phyloP scores from a whole-genome alignment of 768 basidiomycete genomes.

The Tricholoma flavovirens region DNA sequence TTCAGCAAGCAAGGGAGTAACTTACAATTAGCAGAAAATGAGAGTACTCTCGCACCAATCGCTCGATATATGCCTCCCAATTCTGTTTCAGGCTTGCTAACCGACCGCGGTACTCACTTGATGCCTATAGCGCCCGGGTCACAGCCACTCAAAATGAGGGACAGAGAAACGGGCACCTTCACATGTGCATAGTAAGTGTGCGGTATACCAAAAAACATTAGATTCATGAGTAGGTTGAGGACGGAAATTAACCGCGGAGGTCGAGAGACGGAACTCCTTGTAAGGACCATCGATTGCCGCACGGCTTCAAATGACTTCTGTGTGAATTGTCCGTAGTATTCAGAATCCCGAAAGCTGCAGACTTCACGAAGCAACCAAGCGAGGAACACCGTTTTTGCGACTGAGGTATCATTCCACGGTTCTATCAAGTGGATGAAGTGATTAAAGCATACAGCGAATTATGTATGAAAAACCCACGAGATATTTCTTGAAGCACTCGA shows the following conservation, averaged over 20 bases:
- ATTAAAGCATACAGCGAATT: neutral
- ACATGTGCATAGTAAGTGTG: constrained; percentile 46
- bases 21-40: constrained; percentile 52
- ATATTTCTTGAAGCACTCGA: constrained; percentile 31
- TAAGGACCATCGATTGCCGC: constrained; percentile 14
- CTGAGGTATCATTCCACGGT: constrained; percentile 27
- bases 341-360: constrained; percentile 43
- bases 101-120: constrained; percentile 45
- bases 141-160: neutral
- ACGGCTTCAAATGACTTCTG: constrained; percentile 23
- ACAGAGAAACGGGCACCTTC: constrained; percentile 20
- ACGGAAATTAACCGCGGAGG: constrained; percentile 22
- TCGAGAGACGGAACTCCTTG: constrained; percentile 7
- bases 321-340: constrained; percentile 39
- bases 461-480: constrained; percentile 18
- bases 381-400: constrained; percentile 40
- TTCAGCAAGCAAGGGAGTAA: neutral
- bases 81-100: constrained; percentile 40
- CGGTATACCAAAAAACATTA: constrained; percentile 49
- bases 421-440: constrained; percentile 15
- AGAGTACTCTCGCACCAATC: constrained; percentile 49
- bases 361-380: constrained; percentile 49
- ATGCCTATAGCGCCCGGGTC: constrained; percentile 17
- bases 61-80: constrained; percentile 45
- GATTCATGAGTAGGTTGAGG: constrained; percentile 33